These are phyloP conservation scores for Anthracocystis walkeri DNA, from an alignment of 1,284 basidiomycete genomes.

Conservation along the genomic window DNA sequence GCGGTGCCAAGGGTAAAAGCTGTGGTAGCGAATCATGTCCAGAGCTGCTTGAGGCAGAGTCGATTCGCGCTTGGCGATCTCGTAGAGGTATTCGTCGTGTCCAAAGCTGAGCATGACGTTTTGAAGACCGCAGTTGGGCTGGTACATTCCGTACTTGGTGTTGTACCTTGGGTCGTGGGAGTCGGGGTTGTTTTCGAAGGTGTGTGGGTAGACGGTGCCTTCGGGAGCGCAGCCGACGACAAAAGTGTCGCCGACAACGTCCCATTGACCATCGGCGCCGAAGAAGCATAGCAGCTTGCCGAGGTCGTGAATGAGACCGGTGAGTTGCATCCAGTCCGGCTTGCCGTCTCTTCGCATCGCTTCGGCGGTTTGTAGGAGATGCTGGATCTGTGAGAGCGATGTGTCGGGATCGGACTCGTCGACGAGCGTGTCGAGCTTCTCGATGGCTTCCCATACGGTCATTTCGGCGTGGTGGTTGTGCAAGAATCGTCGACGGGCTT, in stretches of 20 bases:
- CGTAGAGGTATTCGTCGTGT: slow-evolving; percentile 76
- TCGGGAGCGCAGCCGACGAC: slow-evolving; percentile 86
- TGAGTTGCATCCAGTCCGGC: slow-evolving; percentile 77
- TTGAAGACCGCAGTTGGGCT: slow-evolving; percentile 84
- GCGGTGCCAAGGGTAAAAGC: slow-evolving; percentile 81
- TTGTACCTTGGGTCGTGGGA: slow-evolving; percentile 78
- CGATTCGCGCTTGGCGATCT: slow-evolving; percentile 52
- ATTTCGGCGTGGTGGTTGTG: slow-evolving; percentile 45
- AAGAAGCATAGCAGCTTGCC: slow-evolving; percentile 59
- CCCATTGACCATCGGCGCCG: slow-evolving; percentile 81
- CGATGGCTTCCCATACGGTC: slow-evolving; percentile 87
- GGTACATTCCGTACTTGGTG: slow-evolving; percentile 85
- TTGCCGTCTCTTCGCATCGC: slow-evolving; percentile 88
- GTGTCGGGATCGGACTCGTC: slow-evolving; percentile 83
- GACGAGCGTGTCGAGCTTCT: slow-evolving; percentile 85
- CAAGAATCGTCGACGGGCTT: slow-evolving; percentile 43
- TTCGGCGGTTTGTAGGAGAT: slow-evolving; percentile 90
- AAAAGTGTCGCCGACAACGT: slow-evolving; percentile 86
- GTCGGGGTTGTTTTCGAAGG: slow-evolving; percentile 84
- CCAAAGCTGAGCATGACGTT: slow-evolving; percentile 92
- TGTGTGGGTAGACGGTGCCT: slow-evolving; percentile 77
- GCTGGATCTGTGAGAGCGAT: slow-evolving; percentile 79
- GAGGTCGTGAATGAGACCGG: slow-evolving; percentile 76
- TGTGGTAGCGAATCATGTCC: slow-evolving; percentile 92
- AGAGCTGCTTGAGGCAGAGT: slow-evolving; percentile 84